Evolutionary conservation across 768 basidiomycete genomes (phyloP).

Genomic region (Tylopilus plumbeoviolaceoides): DNA sequence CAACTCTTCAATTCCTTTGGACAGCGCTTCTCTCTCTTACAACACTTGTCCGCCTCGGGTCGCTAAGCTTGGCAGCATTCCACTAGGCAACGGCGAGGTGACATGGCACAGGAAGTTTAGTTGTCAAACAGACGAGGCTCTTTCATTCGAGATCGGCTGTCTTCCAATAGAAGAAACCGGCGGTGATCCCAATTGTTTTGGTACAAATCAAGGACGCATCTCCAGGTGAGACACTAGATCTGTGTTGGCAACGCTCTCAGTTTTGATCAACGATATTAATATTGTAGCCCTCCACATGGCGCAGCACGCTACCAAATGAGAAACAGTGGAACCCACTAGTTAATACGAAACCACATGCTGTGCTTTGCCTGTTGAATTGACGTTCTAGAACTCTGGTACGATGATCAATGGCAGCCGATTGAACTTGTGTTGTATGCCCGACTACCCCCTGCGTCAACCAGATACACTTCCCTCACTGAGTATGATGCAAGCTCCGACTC

Average conservation of each 20-base stretch:
- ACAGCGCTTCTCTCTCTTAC: no score
- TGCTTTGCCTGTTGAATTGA: not conserved
- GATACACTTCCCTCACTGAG: no score
- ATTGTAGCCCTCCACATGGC: not conserved
- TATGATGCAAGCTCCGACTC: no score
- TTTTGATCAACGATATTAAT: not conserved
- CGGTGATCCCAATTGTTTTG: conserved; percentile 4
- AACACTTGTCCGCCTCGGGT: no score
- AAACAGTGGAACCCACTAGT: no score
- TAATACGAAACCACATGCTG: no score
- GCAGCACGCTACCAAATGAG: not conserved
- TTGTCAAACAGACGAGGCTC: conserved; percentile 8
- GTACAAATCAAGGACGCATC: conserved; percentile 11
- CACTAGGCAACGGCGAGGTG: not conserved
- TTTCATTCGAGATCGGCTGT: conserved; percentile 13
- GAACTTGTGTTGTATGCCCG: not conserved
- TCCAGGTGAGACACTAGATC: conserved; percentile 5
- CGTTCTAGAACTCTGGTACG: no score
- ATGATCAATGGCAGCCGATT: no score
- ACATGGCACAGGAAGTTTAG: conserved; percentile 11
- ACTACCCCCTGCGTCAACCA: no score
- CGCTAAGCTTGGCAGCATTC: no score
- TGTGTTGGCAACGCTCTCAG: no score
- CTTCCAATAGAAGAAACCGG: conserved; percentile 4
- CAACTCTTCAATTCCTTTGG: conserved; percentile 6